A percentile compares a stretch with the other conserved stretches of the same genome.
Conservation (phyloP, 2,329 filamentous ascomycete genomes). For the Microcyclospora pomicola region DNA sequence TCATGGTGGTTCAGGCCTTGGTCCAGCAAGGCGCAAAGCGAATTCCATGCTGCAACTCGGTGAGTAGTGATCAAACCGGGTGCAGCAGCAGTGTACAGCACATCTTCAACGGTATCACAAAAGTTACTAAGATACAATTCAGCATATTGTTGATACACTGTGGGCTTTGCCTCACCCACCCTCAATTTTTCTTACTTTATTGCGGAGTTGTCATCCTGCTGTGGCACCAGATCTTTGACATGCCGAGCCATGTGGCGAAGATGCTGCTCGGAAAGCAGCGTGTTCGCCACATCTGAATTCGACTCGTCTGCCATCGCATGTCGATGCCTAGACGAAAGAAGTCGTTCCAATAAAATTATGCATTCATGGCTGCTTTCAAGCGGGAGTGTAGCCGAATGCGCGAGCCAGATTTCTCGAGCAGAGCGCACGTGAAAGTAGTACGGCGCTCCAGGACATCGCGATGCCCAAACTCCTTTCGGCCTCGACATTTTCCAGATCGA, state of each 20-base stretch:
- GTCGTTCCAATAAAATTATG: too few relatives aligned
- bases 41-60: slow-evolving; percentile 34
- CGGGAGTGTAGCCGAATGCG: too few relatives aligned
- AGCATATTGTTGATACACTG: slow-evolving; percentile 1
- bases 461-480: neutral
- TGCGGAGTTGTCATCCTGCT: neutral
- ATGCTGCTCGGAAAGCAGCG: slow-evolving; percentile 8
- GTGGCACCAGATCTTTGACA: slow-evolving; percentile 5
- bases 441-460: neutral
- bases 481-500: neutral
- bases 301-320: too few relatives aligned
- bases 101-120: slow-evolving; percentile 7
- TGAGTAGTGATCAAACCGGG: slow-evolving; percentile 21
- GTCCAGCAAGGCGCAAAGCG: slow-evolving; percentile 32
- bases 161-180: neutral
- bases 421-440: too few relatives aligned
- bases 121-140: slow-evolving; percentile 6
- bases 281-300: too few relatives aligned
- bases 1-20: slow-evolving; percentile 21
- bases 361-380: too few relatives aligned
- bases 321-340: too few relatives aligned
- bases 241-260: slow-evolving; percentile 8
- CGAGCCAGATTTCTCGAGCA: too few relatives aligned
- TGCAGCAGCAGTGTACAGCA: slow-evolving; percentile 10
- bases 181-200: slow-evolving; percentile 6